phyloP scores from a whole-genome alignment of 345 rosid genomes.

The Syzygium oleosum region DNA sequence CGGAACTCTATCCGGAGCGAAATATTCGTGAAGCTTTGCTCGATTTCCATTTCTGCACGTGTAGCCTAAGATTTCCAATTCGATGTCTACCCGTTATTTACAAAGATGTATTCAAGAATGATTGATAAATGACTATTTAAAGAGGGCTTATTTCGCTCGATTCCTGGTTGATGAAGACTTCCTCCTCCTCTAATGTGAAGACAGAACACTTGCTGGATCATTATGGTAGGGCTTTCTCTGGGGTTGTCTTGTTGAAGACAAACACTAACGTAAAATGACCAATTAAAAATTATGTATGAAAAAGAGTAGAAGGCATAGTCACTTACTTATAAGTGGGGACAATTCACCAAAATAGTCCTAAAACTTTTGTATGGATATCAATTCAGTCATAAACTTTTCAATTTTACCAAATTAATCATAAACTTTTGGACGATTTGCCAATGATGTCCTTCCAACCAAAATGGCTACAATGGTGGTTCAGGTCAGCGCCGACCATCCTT shows the following conservation, averaged over 20 bases:
- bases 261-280: neutral
- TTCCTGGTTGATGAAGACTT: neutral
- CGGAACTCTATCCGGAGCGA: neutral
- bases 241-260: neutral
- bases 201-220: neutral
- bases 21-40: neutral
- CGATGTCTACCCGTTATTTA: neutral
- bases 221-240: neutral
- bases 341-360: neutral
- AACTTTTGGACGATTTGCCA: fast-evolving
- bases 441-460: neutral
- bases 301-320: neutral
- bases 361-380: neutral
- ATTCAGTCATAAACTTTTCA: neutral
- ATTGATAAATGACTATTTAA: neutral
- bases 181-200: neutral
- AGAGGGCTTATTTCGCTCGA: neutral
- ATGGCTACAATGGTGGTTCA: fast-evolving
- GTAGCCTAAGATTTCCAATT: neutral
- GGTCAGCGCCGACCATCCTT: neutral
- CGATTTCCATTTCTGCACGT: neutral
- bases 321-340: neutral
- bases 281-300: neutral
- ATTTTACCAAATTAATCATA: neutral
- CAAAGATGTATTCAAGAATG: neutral